Base-by-base conservation (phyloP, 352 stramenopile species). In the Achlya hypogyna region DNA sequence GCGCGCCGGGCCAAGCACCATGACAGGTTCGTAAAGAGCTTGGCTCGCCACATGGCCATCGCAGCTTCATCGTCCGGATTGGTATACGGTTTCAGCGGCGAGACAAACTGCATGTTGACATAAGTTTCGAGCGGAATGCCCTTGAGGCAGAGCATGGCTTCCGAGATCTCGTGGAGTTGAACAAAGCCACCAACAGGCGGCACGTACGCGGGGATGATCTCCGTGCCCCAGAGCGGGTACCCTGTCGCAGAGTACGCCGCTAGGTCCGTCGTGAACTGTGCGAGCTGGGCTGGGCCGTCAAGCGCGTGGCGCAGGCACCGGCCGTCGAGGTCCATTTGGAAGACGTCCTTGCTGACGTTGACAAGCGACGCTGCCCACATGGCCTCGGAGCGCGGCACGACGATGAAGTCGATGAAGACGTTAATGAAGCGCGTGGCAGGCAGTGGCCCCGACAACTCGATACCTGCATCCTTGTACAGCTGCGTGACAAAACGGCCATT, bases 321-420 rank as follows among this genome's bases (percentile, higher is more conserved):
- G 23, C 49, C 49, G 29, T 54, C 49, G 6, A 54, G 14, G 29
- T 54, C 49, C 49, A 54, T 54, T 54, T 54, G 49, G 29, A 54
- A 54, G 49, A 54, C 16, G 34, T 42, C 14, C 22, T 49, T 49
- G 49, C 23, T 14, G 16, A 16, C 16, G 29, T 16, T 16, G 49
- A 14, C 6, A 16, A 34, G 29, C 49, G 49, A 54, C 23, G 6
- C 16, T 6, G 29, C 49, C 49, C 49, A 54, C 23, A 16, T 34
- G 29, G 16, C 6, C 23, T 34, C 29, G 23, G 49, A 54, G 16
- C 49, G 49, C 14, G 49, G 49, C 49, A 54, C 49, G 6, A 54
- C 29, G 29, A 54, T 28, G 16, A 54, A 54, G 49, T 54, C 49
- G 6, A 54, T 16, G 29, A 54, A 54, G 29, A 54, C 49, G 29